Conservation (phyloP, 2,329 filamentous ascomycete genomes). For the Leptographium flavum region DNA sequence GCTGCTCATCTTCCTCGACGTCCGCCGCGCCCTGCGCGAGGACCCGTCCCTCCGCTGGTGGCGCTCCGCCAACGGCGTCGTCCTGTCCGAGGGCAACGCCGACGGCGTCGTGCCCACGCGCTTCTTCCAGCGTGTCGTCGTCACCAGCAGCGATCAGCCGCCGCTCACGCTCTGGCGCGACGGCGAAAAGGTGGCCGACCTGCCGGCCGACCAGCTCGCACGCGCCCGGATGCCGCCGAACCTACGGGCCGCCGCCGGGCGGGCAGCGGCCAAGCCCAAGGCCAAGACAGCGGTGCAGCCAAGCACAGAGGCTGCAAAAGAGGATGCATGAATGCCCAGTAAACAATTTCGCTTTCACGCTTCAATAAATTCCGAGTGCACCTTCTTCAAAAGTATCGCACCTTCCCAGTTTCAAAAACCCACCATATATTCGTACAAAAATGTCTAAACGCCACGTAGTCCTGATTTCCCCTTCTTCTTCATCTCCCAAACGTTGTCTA, state of each 20-base stretch:
- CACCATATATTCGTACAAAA: no score
- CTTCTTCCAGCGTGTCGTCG: conserved; percentile 61
- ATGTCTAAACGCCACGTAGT: no score
- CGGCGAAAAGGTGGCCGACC: conserved; percentile 50
- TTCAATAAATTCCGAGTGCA: no score
- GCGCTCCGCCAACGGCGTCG: conserved; percentile 63
- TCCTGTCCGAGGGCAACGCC: conserved; percentile 48
- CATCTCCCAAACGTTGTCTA: conserved; percentile 9
- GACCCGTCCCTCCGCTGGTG: conserved; percentile 56
- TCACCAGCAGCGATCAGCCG: conserved; percentile 32
- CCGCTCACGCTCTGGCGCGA: conserved; percentile 53
- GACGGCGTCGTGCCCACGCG: conserved; percentile 47
- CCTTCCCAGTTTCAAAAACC: no score
- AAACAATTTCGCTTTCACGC: no score
- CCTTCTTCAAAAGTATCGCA: no score
- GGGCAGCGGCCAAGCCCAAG: conserved; percentile 6
- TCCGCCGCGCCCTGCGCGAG: conserved; percentile 44
- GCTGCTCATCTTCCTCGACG: conserved; percentile 63
- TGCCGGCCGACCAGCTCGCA: conserved; percentile 40
- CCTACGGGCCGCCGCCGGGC: conserved; percentile 26
- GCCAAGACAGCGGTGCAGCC: no score
- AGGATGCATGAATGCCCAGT: no score
- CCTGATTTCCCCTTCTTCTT: not conserved
- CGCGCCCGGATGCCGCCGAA: conserved; percentile 32
- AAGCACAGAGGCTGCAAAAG: not conserved